Evolutionary conservation across 257 asterid genomes (phyloP).

Genomic region (Solanum gandarillasii): DNA sequence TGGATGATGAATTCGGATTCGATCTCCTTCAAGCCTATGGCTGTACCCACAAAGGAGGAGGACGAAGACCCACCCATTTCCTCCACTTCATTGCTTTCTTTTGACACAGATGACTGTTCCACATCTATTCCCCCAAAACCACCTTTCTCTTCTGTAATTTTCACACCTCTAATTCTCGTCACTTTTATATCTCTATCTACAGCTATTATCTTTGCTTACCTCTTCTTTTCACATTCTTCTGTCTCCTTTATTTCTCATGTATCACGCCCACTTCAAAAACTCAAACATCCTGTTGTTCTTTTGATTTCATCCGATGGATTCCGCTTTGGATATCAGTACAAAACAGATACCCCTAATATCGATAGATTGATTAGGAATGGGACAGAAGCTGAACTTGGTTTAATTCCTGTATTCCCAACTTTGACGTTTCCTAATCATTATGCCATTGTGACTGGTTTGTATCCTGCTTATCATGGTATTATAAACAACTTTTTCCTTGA

Average conservation of each 20-base stretch:
- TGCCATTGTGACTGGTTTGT: slow-evolving; percentile 65
- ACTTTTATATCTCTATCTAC: slow-evolving; percentile 35
- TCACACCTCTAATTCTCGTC: slow-evolving; percentile 21
- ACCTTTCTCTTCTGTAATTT: not conserved
- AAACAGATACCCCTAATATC: slow-evolving; percentile 45
- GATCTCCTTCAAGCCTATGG: not conserved
- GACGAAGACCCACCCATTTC: not conserved
- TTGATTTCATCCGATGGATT: slow-evolving; percentile 63
- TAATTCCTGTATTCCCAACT: slow-evolving; percentile 70
- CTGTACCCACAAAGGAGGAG: not conserved
- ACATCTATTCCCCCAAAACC: not conserved
- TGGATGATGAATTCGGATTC: not conserved
- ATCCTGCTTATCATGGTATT: slow-evolving; percentile 65
- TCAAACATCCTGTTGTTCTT: slow-evolving; percentile 43
- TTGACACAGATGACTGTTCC: not conserved
- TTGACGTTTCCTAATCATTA: slow-evolving; percentile 69
- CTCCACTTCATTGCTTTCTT: not conserved
- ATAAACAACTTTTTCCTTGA: slow-evolving; percentile 50
- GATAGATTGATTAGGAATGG: slow-evolving; percentile 40
- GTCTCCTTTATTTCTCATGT: slow-evolving; percentile 11
- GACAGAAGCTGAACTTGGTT: slow-evolving; percentile 51
- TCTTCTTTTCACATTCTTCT: slow-evolving; percentile 14
- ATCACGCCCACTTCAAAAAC: slow-evolving; percentile 35
- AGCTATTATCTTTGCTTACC: slow-evolving; percentile 36
- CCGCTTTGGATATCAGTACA: slow-evolving; percentile 67